Percentiles rank a stretch among this genome's conserved stretches.
These are phyloP conservation scores for Bonia amplexicaulis DNA, from an alignment of 176 grass and related monocot genomes.

Conservation along the genomic window DNA sequence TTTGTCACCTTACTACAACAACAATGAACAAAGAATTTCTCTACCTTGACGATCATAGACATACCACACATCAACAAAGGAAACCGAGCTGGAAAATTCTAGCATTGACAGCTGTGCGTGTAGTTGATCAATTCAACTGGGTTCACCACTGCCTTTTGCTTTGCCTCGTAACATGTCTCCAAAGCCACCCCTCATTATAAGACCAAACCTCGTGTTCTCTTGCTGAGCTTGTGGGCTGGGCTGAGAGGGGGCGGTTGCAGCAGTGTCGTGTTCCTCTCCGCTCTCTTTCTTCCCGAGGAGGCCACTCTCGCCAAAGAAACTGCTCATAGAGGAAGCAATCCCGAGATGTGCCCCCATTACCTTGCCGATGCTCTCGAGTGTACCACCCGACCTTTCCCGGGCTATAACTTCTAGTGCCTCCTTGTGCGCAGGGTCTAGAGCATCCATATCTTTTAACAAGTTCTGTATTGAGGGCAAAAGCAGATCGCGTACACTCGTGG, in stretches of 20 bases:
- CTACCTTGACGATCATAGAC: not conserved
- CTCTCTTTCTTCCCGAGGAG: slow-evolving; percentile 78
- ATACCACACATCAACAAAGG: not conserved
- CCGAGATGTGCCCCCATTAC: slow-evolving; percentile 81
- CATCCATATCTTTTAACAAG: slow-evolving; percentile 73
- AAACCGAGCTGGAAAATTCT: not conserved
- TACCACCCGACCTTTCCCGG: slow-evolving; percentile 70
- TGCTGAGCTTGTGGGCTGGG: slow-evolving; percentile 26
- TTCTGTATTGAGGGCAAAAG: slow-evolving; percentile 90
- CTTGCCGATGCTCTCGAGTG: slow-evolving; percentile 79
- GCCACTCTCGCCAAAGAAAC: slow-evolving; percentile 75
- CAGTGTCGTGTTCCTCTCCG: slow-evolving; percentile 28
- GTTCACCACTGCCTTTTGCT: slow-evolving; percentile 54
- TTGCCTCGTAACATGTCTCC: slow-evolving; percentile 82
- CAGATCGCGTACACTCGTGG: slow-evolving; percentile 64
- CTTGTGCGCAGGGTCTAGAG: slow-evolving; percentile 90
- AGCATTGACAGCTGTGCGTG: not conserved
- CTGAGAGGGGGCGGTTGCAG: not conserved
- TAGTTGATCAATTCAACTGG: slow-evolving; percentile 31
- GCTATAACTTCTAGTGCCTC: slow-evolving; percentile 87
- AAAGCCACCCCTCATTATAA: slow-evolving; percentile 83
- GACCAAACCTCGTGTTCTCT: slow-evolving; percentile 72
- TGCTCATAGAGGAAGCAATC: slow-evolving; percentile 77
- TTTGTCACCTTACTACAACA: not conserved
- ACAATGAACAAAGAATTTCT: slow-evolving; percentile 15